Evolutionary conservation across 2,329 filamentous ascomycete species (phyloP).

Genomic region (Cytospora leucostoma): DNA sequence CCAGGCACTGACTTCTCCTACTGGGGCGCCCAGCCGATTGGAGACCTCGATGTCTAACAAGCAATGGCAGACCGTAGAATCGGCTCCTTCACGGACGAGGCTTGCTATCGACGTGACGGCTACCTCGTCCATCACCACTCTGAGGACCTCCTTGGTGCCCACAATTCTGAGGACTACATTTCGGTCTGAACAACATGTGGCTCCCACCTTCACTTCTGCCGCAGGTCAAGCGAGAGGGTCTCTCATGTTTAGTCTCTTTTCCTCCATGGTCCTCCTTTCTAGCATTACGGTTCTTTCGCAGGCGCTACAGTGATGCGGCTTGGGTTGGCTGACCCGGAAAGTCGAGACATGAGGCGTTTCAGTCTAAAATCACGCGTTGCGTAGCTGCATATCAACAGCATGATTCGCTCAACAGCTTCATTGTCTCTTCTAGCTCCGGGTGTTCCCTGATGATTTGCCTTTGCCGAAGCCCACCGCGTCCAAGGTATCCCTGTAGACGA

Average conservation of each 20-base stretch:
- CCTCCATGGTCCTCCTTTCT: not conserved
- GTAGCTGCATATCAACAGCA: not conserved
- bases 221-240: not conserved
- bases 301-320: not conserved
- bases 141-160: not conserved
- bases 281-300: not conserved
- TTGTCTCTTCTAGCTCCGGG: no score
- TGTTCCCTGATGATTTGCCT: no score
- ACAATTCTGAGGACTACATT: not conserved
- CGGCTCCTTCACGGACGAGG: not conserved
- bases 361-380: not conserved
- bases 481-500: no score
- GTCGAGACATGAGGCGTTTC: not conserved
- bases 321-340: not conserved
- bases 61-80: not conserved
- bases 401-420: not conserved
- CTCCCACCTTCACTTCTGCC: not conserved
- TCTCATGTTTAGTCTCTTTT: not conserved
- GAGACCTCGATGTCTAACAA: constrained; percentile 9
- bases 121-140: constrained; percentile 3
- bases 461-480: no score
- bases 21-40: constrained; percentile 10
- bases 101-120: not conserved
- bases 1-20: not conserved
- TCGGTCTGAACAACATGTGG: not conserved